phyloP scores from a whole-genome alignment of 352 stramenopile genomes.

The Phytophthora palmivora region DNA sequence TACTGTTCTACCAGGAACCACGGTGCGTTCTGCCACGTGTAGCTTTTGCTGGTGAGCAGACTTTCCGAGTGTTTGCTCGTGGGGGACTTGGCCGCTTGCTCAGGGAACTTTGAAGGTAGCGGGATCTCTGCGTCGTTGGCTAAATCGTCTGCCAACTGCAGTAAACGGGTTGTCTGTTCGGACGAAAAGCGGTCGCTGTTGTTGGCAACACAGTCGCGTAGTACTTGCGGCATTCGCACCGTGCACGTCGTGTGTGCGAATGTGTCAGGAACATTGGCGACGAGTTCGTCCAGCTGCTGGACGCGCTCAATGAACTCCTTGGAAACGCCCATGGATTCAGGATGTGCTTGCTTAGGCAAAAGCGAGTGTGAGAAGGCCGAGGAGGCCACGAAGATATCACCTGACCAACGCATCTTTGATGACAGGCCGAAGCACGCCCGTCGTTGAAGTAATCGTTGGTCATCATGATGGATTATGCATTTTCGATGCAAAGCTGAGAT shows the following conservation, averaged over 20 bases:
- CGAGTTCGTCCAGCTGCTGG: constrained; percentile 39
- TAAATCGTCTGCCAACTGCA: constrained; percentile 52
- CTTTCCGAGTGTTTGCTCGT: constrained; percentile 50
- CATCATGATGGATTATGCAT: constrained; percentile 4
- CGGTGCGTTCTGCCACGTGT: constrained; percentile 67
- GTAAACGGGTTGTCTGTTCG: constrained; percentile 33
- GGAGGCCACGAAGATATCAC: no score
- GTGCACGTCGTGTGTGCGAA: constrained; percentile 64
- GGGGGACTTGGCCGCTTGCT: constrained; percentile 38
- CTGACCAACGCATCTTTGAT: constrained; percentile 19
- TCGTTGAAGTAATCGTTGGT: no score
- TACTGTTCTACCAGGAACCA: constrained; percentile 80
- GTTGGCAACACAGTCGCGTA: constrained; percentile 57
- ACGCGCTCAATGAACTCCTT: constrained; percentile 48
- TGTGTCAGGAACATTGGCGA: constrained; percentile 40
- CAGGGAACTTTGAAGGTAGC: constrained; percentile 37
- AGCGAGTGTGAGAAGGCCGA: constrained; percentile 1
- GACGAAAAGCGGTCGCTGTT: constrained; percentile 43
- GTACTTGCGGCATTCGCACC: constrained; percentile 53
- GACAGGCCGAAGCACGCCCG: not conserved
- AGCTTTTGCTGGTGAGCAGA: constrained; percentile 42
- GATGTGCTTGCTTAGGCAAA: not conserved
- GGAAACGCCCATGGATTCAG: constrained; percentile 19
- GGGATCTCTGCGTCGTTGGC: constrained; percentile 44
- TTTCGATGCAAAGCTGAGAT: constrained; percentile 13